These are phyloP conservation scores for Insectozyma bohioensis DNA, from an alignment of 1,139 yeast genomes.

Conservation along the genomic window DNA sequence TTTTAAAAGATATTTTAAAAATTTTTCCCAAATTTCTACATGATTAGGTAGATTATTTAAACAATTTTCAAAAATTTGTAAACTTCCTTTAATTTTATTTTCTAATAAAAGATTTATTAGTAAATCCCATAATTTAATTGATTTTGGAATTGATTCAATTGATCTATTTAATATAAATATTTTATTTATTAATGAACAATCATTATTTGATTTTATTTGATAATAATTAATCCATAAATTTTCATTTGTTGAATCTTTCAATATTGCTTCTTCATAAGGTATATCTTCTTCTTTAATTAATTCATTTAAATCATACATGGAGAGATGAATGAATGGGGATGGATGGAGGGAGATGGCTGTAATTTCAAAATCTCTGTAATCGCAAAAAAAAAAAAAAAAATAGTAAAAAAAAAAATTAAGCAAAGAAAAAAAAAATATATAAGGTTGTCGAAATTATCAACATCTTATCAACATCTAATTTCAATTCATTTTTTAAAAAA, in stretches of 20 bases:
- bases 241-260: conserved; percentile 42
- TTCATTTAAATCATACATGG: conserved; percentile 17
- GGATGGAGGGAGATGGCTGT: too few relatives aligned
- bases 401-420: too few relatives aligned
- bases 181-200: conserved; percentile 25
- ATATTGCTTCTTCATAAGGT: conserved; percentile 46
- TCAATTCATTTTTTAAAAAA: too few relatives aligned
- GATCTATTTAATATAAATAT: conserved; percentile 57
- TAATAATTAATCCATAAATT: conserved; percentile 57
- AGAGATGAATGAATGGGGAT: too few relatives aligned
- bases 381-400: conserved; percentile 2
- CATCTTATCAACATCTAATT: background rate
- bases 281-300: conserved; percentile 34
- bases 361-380: too few relatives aligned
- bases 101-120: conserved; percentile 47
- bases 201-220: conserved; percentile 29
- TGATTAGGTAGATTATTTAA: conserved; percentile 30
- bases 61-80: conserved; percentile 47
- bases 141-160: conserved; percentile 43
- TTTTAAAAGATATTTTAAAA: conserved; percentile 45
- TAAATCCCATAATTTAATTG: conserved; percentile 56
- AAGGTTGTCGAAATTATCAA: too few relatives aligned
- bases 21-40: conserved; percentile 58
- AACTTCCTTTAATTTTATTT: conserved; percentile 26
- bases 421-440: background rate